phyloP scores from a whole-genome alignment of 176 grass and related monocot species.

The Rhynchospora tenuis region DNA sequence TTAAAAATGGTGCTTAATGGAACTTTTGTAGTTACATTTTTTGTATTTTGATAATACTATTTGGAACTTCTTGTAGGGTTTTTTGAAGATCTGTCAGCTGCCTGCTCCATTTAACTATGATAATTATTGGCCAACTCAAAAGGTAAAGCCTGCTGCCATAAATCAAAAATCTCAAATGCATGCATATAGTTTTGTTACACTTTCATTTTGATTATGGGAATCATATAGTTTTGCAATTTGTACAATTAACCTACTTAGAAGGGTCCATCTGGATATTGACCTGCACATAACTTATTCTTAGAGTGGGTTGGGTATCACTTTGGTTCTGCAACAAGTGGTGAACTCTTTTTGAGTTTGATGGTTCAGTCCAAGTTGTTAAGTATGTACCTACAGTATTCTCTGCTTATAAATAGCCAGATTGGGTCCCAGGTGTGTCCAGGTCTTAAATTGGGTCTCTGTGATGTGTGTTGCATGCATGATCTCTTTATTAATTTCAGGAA shows the following conservation, averaged over 20 bases:
- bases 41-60: slow-evolving; percentile 15
- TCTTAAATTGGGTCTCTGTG: too few species aligned
- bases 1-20: neutral
- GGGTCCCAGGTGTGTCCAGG: too few species aligned
- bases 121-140: slow-evolving; percentile 87
- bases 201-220: slow-evolving; percentile 4
- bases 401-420: too few species aligned
- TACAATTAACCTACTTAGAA: neutral
- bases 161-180: neutral
- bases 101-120: slow-evolving; percentile 78
- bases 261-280: too few species aligned
- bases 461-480: too few species aligned
- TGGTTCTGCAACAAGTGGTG: too few species aligned
- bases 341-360: too few species aligned
- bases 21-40: neutral
- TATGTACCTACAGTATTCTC: too few species aligned
- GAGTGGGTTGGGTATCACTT: too few species aligned
- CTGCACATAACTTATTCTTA: too few species aligned
- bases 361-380: too few species aligned
- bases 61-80: slow-evolving; percentile 54
- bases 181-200: neutral
- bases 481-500: too few species aligned
- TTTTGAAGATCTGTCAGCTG: slow-evolving; percentile 92
- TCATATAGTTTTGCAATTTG: neutral
- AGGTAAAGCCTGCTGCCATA: slow-evolving; percentile 42